These are phyloP conservation scores for Lactarius sanguifluus DNA, from an alignment of 768 basidiomycete genomes.

Conservation along the genomic window DNA sequence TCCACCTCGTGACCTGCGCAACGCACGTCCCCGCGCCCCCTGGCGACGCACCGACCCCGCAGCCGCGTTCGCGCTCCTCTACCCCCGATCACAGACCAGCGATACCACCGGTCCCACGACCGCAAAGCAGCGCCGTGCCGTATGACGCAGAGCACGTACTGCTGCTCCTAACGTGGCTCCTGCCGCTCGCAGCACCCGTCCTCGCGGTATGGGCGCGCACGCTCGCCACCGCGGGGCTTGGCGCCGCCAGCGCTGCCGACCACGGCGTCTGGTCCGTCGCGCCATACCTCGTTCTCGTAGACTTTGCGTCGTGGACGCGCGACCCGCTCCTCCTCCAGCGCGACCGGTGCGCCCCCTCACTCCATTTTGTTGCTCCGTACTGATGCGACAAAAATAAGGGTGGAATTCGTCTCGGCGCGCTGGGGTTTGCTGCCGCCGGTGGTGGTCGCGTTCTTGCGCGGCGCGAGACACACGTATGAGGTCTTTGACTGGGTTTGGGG, in stretches of 20 bases:
- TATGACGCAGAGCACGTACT: constrained; percentile 62
- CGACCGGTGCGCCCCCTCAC: neutral
- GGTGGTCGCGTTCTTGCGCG: constrained; percentile 57
- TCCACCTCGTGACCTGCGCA: constrained; percentile 69
- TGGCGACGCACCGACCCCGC: constrained; percentile 9
- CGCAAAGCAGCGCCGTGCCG: neutral
- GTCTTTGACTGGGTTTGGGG: constrained; percentile 63
- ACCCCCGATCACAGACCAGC: constrained; percentile 7
- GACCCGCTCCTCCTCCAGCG: constrained; percentile 39
- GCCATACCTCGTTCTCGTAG: constrained; percentile 63
- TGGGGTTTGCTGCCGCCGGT: constrained; percentile 57
- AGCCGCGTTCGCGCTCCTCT: neutral
- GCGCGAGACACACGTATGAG: constrained; percentile 62
- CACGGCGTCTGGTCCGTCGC: constrained; percentile 66
- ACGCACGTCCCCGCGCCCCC: constrained; percentile 29
- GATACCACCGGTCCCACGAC: constrained; percentile 4
- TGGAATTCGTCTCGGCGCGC: constrained; percentile 42
- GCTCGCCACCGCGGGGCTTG: constrained; percentile 69
- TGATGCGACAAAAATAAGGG: constrained; percentile 9
- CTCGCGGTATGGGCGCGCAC: constrained; percentile 91
- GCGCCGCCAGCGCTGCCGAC: constrained; percentile 73
- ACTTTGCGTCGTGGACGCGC: constrained; percentile 55
- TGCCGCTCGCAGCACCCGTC: constrained; percentile 75
- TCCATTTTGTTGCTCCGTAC: neutral
- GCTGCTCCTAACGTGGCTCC: constrained; percentile 74